Evolutionary conservation across 805 yeast genomes (phyloP).

Genomic region (Isabelozyma gotoi): DNA sequence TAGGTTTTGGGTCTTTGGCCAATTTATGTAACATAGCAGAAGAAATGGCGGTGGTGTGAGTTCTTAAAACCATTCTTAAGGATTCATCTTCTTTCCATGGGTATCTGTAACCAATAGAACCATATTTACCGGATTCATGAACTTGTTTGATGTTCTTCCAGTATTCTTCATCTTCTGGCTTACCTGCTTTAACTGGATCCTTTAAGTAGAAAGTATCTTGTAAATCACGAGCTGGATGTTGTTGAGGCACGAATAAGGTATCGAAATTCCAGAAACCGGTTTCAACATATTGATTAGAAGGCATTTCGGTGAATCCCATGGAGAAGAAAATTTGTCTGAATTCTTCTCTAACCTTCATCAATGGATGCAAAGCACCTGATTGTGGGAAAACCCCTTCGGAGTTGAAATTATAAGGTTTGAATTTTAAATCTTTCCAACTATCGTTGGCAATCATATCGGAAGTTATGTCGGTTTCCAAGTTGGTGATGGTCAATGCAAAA

Average conservation of each 20-base stretch:
- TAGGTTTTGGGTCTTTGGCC: constrained; percentile 86
- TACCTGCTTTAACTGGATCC: constrained; percentile 80
- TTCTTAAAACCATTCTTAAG: constrained; percentile 87
- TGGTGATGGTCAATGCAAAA: constrained; percentile 76
- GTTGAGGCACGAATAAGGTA: constrained; percentile 95
- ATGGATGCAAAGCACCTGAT: constrained; percentile 95
- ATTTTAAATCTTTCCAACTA: constrained; percentile 76
- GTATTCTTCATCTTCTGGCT: constrained; percentile 79
- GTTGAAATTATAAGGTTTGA: constrained; percentile 94
- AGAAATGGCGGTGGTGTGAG: constrained; percentile 96
- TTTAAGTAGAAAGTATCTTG: constrained; percentile 98
- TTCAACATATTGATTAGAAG: constrained; percentile 96
- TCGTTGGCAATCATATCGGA: constrained; percentile 86
- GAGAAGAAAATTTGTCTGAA: constrained; percentile 96
- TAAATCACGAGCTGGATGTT: constrained; percentile 98
- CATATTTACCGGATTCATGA: constrained; percentile 87
- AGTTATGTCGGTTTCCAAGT: constrained; percentile 90
- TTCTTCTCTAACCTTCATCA: constrained; percentile 95
- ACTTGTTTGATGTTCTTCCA: constrained; percentile 77
- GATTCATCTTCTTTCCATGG: constrained; percentile 95
- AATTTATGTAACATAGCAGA: constrained; percentile 82
- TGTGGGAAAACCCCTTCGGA: constrained; percentile 87
- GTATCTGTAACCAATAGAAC: constrained; percentile 97
- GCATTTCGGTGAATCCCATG: constrained; percentile 99
- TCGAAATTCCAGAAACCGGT: constrained; percentile 99